Conservation (phyloP, 2,329 filamentous ascomycete species). For the Alternaria arborescens region DNA sequence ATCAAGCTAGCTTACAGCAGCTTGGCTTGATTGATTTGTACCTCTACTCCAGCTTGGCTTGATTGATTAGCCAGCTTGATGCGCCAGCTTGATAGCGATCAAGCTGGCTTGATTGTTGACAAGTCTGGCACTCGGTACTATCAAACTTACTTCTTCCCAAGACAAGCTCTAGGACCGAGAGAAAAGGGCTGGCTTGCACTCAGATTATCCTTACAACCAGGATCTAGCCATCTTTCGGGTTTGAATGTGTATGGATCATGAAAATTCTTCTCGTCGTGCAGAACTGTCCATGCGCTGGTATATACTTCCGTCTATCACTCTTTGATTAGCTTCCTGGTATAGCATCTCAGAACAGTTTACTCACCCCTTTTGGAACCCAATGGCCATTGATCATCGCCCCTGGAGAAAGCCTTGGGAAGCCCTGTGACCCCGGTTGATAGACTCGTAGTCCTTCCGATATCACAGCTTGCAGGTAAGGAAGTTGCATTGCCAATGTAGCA, state of each 20-base stretch:
- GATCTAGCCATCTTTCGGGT: slow-evolving; percentile 3
- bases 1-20: too few species aligned
- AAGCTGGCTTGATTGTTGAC: too few species aligned
- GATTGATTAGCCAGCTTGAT: too few species aligned
- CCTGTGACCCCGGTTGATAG: not conserved
- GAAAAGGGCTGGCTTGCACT: slow-evolving; percentile 1
- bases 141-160: not conserved
- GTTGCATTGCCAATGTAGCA: not conserved
- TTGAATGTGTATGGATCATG: not conserved
- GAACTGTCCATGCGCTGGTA: not conserved
- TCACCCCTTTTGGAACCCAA: not conserved
- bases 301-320: not conserved
- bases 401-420: slow-evolving; percentile 1
- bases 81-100: too few species aligned
- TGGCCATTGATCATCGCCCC: not conserved
- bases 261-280: not conserved
- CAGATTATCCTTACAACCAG: not conserved
- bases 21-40: too few species aligned
- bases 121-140: not conserved
- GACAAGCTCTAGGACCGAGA: not conserved
- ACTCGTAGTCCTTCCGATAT: not conserved
- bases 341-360: not conserved
- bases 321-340: not conserved
- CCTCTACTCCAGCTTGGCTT: too few species aligned
- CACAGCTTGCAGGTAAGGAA: not conserved